Evolutionary conservation across 2,329 filamentous ascomycete species (phyloP).

Genomic region (Fusarium stilboides): DNA sequence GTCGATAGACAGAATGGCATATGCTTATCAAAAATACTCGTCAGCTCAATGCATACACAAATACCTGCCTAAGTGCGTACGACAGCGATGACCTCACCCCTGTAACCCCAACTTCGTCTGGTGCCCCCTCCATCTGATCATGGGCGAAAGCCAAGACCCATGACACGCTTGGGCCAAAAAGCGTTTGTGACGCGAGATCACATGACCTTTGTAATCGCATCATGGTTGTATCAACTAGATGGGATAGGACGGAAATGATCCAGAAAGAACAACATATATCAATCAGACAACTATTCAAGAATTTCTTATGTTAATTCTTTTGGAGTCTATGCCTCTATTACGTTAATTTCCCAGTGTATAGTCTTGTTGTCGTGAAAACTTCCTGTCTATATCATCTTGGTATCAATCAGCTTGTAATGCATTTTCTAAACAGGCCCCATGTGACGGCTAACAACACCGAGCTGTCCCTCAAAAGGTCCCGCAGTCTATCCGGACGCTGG

Average conservation of each 20-base stretch:
- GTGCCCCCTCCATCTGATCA: slow-evolving; percentile 26
- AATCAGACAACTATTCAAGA: neutral
- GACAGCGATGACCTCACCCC: slow-evolving; percentile 35
- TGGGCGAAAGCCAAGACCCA: slow-evolving; percentile 21
- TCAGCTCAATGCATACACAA: slow-evolving; percentile 2
- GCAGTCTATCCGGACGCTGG: slow-evolving; percentile 55
- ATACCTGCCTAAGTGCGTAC: slow-evolving; percentile 3
- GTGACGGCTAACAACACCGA: neutral
- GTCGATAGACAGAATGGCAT: neutral
- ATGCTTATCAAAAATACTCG: slow-evolving; percentile 1
- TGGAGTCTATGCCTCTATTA: neutral
- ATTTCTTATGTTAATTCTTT: neutral
- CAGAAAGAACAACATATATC: no score
- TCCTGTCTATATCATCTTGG: neutral
- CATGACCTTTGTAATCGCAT: slow-evolving; percentile 44
- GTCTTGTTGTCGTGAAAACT: neutral
- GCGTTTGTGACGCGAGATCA: slow-evolving; percentile 56
- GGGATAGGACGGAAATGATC: neutral
- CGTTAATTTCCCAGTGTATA: neutral
- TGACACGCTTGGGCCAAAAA: slow-evolving; percentile 44
- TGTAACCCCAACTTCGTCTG: slow-evolving; percentile 33
- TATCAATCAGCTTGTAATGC: neutral
- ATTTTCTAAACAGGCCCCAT: neutral
- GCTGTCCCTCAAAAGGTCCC: neutral
- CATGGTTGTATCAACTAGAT: neutral